Evolutionary conservation across 2,329 filamentous ascomycete species (phyloP), one percentile per base, ranked within the genome.

Genomic region (Chrysoporthe cubensis): DNA sequence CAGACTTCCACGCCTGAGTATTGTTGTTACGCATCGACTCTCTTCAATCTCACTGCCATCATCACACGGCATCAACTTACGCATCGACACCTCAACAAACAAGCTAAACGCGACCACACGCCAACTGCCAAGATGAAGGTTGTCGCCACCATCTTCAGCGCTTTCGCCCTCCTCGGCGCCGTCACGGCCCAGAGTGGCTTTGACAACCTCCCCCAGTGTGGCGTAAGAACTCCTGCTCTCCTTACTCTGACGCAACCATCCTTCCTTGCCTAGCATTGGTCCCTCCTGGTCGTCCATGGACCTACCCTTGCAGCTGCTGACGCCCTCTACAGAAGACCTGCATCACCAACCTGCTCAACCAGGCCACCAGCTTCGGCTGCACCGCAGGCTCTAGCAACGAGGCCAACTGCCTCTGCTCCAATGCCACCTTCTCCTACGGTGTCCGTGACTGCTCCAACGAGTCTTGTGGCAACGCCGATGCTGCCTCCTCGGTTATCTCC

Each of bases 391-490:
- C 52, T 3, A 69, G 73, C 65, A 74, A 73, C 52, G 82, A 85
- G 69, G 46, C 78, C 54, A 72, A 73, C 61, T 86, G 84, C 76
- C 78, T 86, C 16, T 87, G 84, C 79, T 72, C 74, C 67, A 81
- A 83, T 71, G 52, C 70, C 57, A 73, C 84, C 78, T 86, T 84
- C 76, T 72, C 77, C 67, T 84, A 80, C 71, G 84, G 84, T 64
- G 75, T 86, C 68, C 82, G 80, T 67, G 84, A 87, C 78, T 87
- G 84, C 77, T 80, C 83, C 21, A 71, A 72, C 70, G 76, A 82
- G 75, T 76, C 78, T 57, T 86, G 84, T 78, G 66, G 56, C 40
- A 71, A 67, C 64, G 67, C 72, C 16, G 71, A 75, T 18, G 75
- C 79, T 60, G 80, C 80, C 61, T 72, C 75, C 44, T 70, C 76